Percentiles rank a stretch among this genome's conserved stretches.
Evolutionary conservation across 306 rosid genomes (phyloP).

Genomic region (Senna tora): DNA sequence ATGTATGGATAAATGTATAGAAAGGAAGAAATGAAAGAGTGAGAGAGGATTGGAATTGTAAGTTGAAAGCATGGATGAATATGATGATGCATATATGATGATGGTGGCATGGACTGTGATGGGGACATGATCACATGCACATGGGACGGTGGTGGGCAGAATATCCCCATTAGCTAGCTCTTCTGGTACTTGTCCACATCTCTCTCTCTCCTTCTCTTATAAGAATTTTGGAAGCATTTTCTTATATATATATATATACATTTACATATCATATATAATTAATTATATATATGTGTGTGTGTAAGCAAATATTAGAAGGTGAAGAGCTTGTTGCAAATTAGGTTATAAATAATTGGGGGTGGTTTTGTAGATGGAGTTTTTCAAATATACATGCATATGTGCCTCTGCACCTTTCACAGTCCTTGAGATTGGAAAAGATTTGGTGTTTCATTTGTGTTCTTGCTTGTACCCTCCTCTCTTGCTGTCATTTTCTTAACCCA

Average conservation of each 20-base stretch:
- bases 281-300: no score
- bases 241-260: no score
- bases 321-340: slow-evolving; percentile 24
- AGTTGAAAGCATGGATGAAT: no score
- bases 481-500: slow-evolving; percentile 52
- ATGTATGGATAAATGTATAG: not conserved
- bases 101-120: slow-evolving; percentile 29
- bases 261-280: not conserved
- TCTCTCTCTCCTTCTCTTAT: not conserved
- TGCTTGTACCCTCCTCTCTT: slow-evolving; percentile 34
- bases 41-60: not conserved
- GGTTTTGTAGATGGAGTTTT: slow-evolving; percentile 22
- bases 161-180: slow-evolving; percentile 48
- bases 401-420: slow-evolving; percentile 46
- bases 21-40: not conserved
- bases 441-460: slow-evolving; percentile 35
- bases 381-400: not conserved
- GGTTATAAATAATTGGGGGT: slow-evolving; percentile 34
- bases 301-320: slow-evolving; percentile 31
- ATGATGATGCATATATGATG: no score
- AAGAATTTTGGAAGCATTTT: not conserved
- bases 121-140: slow-evolving; percentile 77
- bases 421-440: slow-evolving; percentile 49
- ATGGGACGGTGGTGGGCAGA: slow-evolving; percentile 80
- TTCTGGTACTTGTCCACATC: slow-evolving; percentile 74